Conservation (phyloP, 2,329 filamentous ascomycete species). For the Sporothrix humicola region DNA sequence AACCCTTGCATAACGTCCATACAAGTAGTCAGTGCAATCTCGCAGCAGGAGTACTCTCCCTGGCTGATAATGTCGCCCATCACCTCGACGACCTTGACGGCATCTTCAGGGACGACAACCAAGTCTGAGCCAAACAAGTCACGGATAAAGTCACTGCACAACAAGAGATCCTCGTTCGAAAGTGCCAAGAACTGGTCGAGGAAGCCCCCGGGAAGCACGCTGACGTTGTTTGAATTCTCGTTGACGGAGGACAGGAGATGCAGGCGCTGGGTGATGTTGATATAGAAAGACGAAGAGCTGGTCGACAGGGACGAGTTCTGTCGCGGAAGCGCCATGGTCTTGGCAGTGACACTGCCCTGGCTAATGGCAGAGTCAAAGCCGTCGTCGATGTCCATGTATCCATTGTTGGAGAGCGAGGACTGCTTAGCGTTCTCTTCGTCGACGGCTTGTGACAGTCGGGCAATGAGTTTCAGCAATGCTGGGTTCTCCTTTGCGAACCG, state of each 20-base stretch:
- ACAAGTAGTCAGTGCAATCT: constrained; percentile 71
- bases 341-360: constrained; percentile 49
- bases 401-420: constrained; percentile 48
- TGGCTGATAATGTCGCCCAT: constrained; percentile 59
- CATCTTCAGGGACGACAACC: constrained; percentile 54
- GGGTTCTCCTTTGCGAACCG: constrained; percentile 48
- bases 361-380: constrained; percentile 67
- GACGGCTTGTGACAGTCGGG: constrained; percentile 48
- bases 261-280: constrained; percentile 55
- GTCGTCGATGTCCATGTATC: constrained; percentile 71
- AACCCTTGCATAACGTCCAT: constrained; percentile 71
- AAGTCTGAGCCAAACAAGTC: constrained; percentile 63
- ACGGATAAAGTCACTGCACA: constrained; percentile 55
- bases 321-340: constrained; percentile 53
- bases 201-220: constrained; percentile 57
- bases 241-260: constrained; percentile 52
- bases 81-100: constrained; percentile 55
- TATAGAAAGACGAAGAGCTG: constrained; percentile 54
- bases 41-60: constrained; percentile 72
- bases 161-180: constrained; percentile 59
- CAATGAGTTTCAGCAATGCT: constrained; percentile 53
- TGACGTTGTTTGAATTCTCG: constrained; percentile 53
- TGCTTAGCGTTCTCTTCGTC: constrained; percentile 45
- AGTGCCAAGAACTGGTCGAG: constrained; percentile 57
- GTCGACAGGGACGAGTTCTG: constrained; percentile 51